Percentiles rank a stretch among this genome's conserved stretches.
These are phyloP conservation scores for Myrica gale DNA, from an alignment of 306 rosid genomes.

Conservation along the genomic window DNA sequence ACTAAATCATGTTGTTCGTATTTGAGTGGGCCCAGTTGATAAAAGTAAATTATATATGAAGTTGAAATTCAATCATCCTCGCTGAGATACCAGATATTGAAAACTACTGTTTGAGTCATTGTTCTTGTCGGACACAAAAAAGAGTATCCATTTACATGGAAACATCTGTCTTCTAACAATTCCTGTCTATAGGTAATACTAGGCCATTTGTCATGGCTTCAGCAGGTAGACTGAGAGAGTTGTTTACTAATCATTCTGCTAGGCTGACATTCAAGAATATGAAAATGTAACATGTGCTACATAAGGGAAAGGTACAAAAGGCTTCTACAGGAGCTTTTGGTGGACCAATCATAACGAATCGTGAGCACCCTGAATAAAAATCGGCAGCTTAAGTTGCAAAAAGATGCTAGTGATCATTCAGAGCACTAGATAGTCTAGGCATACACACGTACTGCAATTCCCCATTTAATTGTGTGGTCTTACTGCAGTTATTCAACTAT, in stretches of 20 bases:
- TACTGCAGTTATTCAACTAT: conserved; percentile 83
- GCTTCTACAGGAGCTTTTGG: background rate
- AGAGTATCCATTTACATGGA: background rate
- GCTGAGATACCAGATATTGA: background rate
- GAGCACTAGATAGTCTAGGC: background rate
- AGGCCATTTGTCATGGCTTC: background rate
- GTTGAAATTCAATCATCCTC: background rate
- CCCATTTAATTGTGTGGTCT: background rate
- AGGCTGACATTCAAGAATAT: background rate
- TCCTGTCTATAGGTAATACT: background rate
- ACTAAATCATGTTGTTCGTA: background rate
- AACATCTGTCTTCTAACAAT: background rate
- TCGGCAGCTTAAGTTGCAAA: background rate
- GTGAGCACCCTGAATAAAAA: background rate
- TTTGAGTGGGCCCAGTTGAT: background rate
- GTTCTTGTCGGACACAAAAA: background rate
- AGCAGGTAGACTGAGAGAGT: background rate
- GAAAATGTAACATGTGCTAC: background rate
- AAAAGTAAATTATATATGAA: background rate
- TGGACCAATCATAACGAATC: background rate
- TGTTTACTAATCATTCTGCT: background rate
- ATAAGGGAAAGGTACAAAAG: background rate
- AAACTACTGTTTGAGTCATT: background rate
- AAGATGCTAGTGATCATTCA: background rate
- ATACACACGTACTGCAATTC: background rate